These are phyloP conservation scores for Colletotrichum tanaceti DNA, from an alignment of 2,329 filamentous ascomycete genomes.

Conservation along the genomic window DNA sequence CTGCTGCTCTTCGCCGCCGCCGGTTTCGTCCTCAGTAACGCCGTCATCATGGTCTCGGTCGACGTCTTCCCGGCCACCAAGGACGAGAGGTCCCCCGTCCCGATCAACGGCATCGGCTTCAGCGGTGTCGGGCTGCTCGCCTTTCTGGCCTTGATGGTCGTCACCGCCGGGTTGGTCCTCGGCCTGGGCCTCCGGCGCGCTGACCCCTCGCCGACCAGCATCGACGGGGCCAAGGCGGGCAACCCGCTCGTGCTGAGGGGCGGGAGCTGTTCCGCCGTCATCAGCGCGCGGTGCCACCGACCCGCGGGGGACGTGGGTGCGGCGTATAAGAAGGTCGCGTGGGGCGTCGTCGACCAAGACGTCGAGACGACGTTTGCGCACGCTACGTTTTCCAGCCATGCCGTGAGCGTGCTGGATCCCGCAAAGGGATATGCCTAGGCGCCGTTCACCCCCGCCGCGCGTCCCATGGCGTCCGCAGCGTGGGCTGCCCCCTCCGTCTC, in stretches of 20 bases:
- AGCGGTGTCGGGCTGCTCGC: slow-evolving; percentile 57
- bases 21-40: slow-evolving; percentile 57
- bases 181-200: slow-evolving; percentile 56
- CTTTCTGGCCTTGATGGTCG: slow-evolving; percentile 54
- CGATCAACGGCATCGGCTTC: slow-evolving; percentile 53
- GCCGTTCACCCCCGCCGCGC: background rate
- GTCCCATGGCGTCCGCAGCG: background rate
- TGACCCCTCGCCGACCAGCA: slow-evolving; percentile 49
- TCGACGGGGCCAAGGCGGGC: slow-evolving; percentile 52
- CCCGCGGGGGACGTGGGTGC: slow-evolving; percentile 48
- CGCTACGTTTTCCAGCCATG: slow-evolving; percentile 11
- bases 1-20: slow-evolving; percentile 57
- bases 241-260: slow-evolving; percentile 62
- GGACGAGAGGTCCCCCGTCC: slow-evolving; percentile 33
- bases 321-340: slow-evolving; percentile 54
- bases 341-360: slow-evolving; percentile 62
- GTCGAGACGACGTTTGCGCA: slow-evolving; percentile 51
- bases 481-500: slow-evolving; percentile 20
- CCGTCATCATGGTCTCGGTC: slow-evolving; percentile 52
- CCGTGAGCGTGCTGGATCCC: slow-evolving; percentile 47
- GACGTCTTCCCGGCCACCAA: slow-evolving; percentile 40
- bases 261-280: slow-evolving; percentile 64
- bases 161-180: slow-evolving; percentile 50
- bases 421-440: slow-evolving; percentile 54
- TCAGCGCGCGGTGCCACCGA: slow-evolving; percentile 62